Percentiles rank a stretch among this genome's conserved stretches.
These are phyloP conservation scores for Peronospora tabacina DNA, from an alignment of 352 stramenopile species.

Conservation along the genomic window DNA sequence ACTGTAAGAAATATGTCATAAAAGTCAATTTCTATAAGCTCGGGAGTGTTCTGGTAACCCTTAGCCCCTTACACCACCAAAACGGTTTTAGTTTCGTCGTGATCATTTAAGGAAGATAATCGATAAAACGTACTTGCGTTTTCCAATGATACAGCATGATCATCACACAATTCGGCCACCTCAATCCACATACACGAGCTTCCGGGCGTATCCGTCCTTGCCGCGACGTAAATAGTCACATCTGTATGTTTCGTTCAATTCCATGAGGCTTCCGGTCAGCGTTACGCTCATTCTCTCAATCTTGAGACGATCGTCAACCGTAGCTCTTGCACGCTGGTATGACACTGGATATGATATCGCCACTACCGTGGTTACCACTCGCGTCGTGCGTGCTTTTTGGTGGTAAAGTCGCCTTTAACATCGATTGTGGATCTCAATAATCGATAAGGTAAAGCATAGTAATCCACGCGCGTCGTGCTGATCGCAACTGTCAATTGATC, in stretches of 20 bases:
- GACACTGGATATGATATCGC: neutral
- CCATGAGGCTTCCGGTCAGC: neutral
- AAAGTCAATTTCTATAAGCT: no score
- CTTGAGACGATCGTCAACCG: neutral
- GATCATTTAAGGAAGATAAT: no score
- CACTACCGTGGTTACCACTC: neutral
- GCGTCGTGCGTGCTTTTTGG: neutral
- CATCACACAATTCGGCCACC: no score
- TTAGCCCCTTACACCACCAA: no score
- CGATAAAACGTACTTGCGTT: no score
- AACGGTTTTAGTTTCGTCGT: no score
- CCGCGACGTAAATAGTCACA: no score
- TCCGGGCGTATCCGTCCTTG: no score
- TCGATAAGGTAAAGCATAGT: neutral
- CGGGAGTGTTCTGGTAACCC: no score
- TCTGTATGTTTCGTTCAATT: neutral
- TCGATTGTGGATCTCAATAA: neutral
- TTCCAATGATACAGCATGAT: no score
- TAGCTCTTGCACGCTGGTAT: neutral
- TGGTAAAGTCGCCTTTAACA: neutral
- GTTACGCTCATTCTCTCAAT: neutral
- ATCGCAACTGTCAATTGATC: neutral
- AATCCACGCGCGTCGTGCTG: neutral
- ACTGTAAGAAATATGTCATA: no score
- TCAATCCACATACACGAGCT: no score